A percentile compares a stretch with the other conserved stretches of the same genome.
phyloP scores from a whole-genome alignment of 148 eudicot genomes.

The Amaranthus cruentus region DNA sequence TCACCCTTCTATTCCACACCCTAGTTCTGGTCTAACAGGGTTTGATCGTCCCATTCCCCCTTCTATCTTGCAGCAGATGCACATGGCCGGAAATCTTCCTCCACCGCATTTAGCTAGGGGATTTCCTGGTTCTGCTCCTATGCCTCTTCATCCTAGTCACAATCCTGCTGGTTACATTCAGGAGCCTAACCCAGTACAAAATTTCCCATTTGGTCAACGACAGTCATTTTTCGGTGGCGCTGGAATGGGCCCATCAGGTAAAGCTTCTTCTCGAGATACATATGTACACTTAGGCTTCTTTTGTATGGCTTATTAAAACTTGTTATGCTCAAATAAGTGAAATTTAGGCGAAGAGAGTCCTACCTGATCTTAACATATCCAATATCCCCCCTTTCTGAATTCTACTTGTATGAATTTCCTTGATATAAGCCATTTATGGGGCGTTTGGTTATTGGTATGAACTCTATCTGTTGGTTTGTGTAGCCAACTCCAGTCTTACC shows the following conservation, averaged over 20 bases:
- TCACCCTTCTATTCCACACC: constrained; percentile 54
- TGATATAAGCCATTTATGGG: too few species aligned
- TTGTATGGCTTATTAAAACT: too few species aligned
- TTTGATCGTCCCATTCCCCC: constrained; percentile 56
- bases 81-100: constrained; percentile 47
- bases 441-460: too few species aligned
- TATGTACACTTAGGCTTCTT: too few species aligned
- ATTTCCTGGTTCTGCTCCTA: constrained; percentile 44
- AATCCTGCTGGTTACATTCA: constrained; percentile 39
- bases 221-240: constrained; percentile 54
- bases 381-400: too few species aligned
- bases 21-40: constrained; percentile 40
- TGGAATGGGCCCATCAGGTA: constrained; percentile 68
- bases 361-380: too few species aligned
- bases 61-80: constrained; percentile 65
- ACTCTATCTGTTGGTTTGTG: too few species aligned
- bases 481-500: too few species aligned
- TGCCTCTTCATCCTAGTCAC: constrained; percentile 46
- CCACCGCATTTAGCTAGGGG: constrained; percentile 49
- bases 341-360: too few species aligned
- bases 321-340: too few species aligned
- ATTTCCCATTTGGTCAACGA: constrained; percentile 56
- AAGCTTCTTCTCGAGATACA: neutral
- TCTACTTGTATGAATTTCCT: too few species aligned
- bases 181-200: constrained; percentile 56